Conservation (phyloP, 768 basidiomycete genomes). For the Crassisporium funariophilum region DNA sequence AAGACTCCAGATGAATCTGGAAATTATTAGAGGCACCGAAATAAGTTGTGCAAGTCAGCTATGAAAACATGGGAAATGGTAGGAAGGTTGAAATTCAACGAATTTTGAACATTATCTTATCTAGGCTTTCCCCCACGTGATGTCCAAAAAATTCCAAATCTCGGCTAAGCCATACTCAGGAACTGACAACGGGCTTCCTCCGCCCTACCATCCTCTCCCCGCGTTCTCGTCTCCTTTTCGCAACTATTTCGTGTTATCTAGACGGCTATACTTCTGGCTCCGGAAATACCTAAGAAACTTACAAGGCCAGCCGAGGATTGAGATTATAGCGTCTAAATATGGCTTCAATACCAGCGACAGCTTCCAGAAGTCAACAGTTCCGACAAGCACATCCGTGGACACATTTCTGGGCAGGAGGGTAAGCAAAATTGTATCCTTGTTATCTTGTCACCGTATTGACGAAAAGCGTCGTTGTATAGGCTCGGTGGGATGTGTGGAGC, state of each 20-base stretch:
- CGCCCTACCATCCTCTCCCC: no score
- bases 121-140: neutral
- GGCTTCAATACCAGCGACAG: constrained; percentile 11
- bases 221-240: no score
- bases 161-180: no score
- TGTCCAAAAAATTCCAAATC: neutral
- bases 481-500: constrained; percentile 98
- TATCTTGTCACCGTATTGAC: neutral
- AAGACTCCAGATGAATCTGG: neutral
- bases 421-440: constrained; percentile 29
- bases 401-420: constrained; percentile 89
- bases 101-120: neutral
- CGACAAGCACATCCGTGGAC: constrained; percentile 70
- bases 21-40: neutral
- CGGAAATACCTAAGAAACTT: neutral
- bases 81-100: constrained; percentile 1
- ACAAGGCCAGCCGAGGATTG: no score
- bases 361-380: neutral
- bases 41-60: constrained; percentile 1
- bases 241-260: no score
- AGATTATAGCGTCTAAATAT: no score
- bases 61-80: constrained; percentile 4
- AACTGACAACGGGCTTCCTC: no score
- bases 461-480: constrained; percentile 40
- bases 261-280: no score